phyloP scores from a whole-genome alignment of 768 basidiomycete species.

The Rhizopogon sp. region DNA sequence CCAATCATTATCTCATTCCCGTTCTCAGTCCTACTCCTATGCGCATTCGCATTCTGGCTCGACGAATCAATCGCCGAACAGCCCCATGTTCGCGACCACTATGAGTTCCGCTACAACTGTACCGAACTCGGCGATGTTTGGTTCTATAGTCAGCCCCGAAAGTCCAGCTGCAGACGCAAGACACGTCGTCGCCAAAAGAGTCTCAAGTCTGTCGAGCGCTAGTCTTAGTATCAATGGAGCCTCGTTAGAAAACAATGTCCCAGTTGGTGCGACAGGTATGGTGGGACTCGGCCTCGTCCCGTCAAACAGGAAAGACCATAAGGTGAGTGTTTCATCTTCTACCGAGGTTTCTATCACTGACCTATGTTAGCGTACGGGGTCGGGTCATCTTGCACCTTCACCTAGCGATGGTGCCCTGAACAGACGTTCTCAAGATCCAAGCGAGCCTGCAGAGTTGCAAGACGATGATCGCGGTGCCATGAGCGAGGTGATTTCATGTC shows the following conservation, averaged over 20 bases:
- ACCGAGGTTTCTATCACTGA: not conserved
- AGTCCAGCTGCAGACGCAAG: constrained; percentile 22
- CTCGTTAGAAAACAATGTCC: not conserved
- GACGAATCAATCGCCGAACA: constrained; percentile 39
- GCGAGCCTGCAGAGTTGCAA: constrained; percentile 20
- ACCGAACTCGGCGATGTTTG: constrained; percentile 18
- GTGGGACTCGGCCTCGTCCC: constrained; percentile 22
- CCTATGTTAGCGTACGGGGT: constrained; percentile 36
- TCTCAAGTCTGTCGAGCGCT: constrained; percentile 23
- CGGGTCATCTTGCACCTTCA: constrained; percentile 48
- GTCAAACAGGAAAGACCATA: not conserved
- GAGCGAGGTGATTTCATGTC: constrained; percentile 56
- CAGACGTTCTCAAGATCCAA: constrained; percentile 27
- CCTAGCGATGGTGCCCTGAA: constrained; percentile 59
- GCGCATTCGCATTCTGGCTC: constrained; percentile 34
- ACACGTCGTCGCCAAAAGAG: constrained; percentile 15
- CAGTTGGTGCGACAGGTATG: no score
- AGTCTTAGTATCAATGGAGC: constrained; percentile 20
- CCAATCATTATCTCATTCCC: constrained; percentile 21
- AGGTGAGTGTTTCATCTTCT: not conserved
- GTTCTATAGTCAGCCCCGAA: constrained; percentile 24
- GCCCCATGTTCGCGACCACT: constrained; percentile 28
- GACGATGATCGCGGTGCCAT: constrained; percentile 54
- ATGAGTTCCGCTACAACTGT: constrained; percentile 23
- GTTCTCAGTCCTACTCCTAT: constrained; percentile 26